Base-by-base conservation (phyloP, 106 monocot species). In the Phalaenopsis aphrodite region DNA sequence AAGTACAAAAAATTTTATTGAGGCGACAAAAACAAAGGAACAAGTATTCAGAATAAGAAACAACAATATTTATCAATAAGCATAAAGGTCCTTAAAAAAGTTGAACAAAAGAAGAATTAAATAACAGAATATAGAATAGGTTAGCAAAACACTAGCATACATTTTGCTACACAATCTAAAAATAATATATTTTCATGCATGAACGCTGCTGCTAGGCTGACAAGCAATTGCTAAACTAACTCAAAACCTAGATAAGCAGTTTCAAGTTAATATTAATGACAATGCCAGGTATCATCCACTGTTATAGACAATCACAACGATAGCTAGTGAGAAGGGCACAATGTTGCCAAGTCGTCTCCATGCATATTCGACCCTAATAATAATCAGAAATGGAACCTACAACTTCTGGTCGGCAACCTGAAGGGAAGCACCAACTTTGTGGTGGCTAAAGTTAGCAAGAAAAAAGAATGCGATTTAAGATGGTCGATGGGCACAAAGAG, bases 161-260 rank as follows among this genome's bases (percentile, higher is more conserved):
- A 23, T 24, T 24, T 10, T 65, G 24, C 8, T 65, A 65, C 64
- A 65, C 21, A 23, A 65, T 23, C 21, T 65, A 65, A 65, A 4
- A 65, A 65, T 65, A 61, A 61, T 61, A 61, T 61, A 61, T 61
- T 61, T 61, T 18, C 21, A 61, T 61, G 21, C 61, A 61, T 61
- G 61, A 61, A n/a, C 5, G 61, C 18, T n/a, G 21, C 61, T 61
- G 19, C 5, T 61, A 21, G 10, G 52, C 2, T 52, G 52, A 52
- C 61, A 21, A 18, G 4, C 21, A 61, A 61, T 21, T 21, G 21
- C 7, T 61, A 18, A 61, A 61, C 19, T 61, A 61, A 61, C 4
- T 5, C 61, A 21, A 21, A 61, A 61, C 61, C 19, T 5, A 61
- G 21, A 61, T 61, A 21, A 61, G 21, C n/a, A 61, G 21, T 61